Conservation (phyloP, 1,139 yeast genomes). For the Debaryomycetaceae sp. region DNA sequence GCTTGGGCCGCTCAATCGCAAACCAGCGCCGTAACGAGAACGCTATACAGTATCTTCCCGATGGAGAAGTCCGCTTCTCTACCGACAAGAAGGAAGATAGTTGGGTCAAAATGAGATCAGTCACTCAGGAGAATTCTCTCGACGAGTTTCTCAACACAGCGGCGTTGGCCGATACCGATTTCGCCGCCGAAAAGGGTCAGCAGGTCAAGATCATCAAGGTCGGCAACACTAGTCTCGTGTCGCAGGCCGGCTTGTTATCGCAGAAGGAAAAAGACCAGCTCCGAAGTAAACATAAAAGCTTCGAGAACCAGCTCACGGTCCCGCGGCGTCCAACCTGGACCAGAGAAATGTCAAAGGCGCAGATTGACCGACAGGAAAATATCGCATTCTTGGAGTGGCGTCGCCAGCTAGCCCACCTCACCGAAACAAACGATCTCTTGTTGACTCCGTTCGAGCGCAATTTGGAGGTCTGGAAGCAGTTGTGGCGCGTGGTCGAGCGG, state of each 20-base stretch:
- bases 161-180: slow-evolving; percentile 90
- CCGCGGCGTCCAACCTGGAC: slow-evolving; percentile 93
- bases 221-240: slow-evolving; percentile 46
- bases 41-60: slow-evolving; percentile 61
- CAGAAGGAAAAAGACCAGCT: slow-evolving; percentile 57
- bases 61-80: slow-evolving; percentile 76
- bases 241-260: slow-evolving; percentile 41
- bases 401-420: slow-evolving; percentile 72
- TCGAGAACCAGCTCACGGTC: slow-evolving; percentile 75
- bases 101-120: slow-evolving; percentile 87
- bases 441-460: slow-evolving; percentile 97
- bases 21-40: slow-evolving; percentile 65
- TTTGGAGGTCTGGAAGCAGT: slow-evolving; percentile 95
- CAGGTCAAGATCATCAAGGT: slow-evolving; percentile 78
- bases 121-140: slow-evolving; percentile 86
- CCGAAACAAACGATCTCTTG: slow-evolving; percentile 71
- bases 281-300: slow-evolving; percentile 57
- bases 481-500: slow-evolving; percentile 97
- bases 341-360: slow-evolving; percentile 55
- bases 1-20: slow-evolving; percentile 76
- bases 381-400: slow-evolving; percentile 93
- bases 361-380: slow-evolving; percentile 81
- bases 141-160: slow-evolving; percentile 95
- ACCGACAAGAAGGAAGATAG: slow-evolving; percentile 76
- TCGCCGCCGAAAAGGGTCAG: slow-evolving; percentile 79